These are phyloP conservation scores for Dysphania ambrosioides DNA, from an alignment of 148 eudicot genomes.

Conservation along the genomic window DNA sequence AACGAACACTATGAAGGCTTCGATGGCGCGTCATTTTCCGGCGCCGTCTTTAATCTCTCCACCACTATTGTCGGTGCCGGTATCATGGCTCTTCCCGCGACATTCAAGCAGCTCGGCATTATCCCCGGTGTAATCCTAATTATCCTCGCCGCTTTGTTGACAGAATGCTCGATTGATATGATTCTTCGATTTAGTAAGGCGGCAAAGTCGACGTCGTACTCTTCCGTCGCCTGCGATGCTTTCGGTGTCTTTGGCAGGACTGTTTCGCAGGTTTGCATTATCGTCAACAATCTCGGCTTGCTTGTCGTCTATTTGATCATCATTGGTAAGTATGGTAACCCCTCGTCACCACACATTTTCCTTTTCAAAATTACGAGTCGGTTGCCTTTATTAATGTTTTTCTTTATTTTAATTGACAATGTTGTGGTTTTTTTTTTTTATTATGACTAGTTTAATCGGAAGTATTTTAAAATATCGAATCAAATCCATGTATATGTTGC, in stretches of 20 bases:
- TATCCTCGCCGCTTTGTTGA: constrained; percentile 43
- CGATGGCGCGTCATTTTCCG: constrained; percentile 58
- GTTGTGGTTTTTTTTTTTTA: no score
- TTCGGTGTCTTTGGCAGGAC: constrained; percentile 52
- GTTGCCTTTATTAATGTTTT: no score
- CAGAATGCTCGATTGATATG: constrained; percentile 57
- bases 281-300: constrained; percentile 56
- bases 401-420: no score
- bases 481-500: no score
- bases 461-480: no score
- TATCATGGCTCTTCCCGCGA: constrained; percentile 84
- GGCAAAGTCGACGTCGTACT: constrained; percentile 46
- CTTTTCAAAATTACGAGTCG: no score
- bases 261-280: constrained; percentile 45
- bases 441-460: no score
- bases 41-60: constrained; percentile 78
- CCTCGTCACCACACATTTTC: no score
- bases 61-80: constrained; percentile 86
- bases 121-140: constrained; percentile 53
- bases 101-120: constrained; percentile 58
- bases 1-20: constrained; percentile 13
- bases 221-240: constrained; percentile 54
- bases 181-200: constrained; percentile 52
- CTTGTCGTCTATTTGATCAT: constrained; percentile 78
- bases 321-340: no score